Evolutionary conservation across 1,284 basidiomycete species (phyloP), one percentile per base, ranked within the genome.

Genomic region (Phellopilus nigrolimitatus): DNA sequence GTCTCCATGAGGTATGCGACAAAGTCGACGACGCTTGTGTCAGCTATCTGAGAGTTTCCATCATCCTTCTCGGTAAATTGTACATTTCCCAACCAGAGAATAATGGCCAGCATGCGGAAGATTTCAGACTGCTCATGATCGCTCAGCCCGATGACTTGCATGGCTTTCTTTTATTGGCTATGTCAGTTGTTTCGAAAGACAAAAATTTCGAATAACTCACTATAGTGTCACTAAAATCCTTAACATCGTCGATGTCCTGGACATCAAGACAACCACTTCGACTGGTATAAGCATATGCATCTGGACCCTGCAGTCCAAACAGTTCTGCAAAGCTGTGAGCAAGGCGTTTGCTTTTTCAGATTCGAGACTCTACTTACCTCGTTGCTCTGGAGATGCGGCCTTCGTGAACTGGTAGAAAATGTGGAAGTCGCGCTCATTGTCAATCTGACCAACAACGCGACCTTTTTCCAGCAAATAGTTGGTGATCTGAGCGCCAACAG

Each of bases 321-420:
- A 84, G 80, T 71, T 99, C 95, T 94, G 66, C 4, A 46, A 49
- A 19, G 37, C n/a, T 31, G 54, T 61, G 27, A 62, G 60, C 46
- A 33, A 7, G 41, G 13, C 15, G 15, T 13, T 12, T 37, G 21
- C 3, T 12, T 19, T 17, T 24, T 49, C 25, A 38, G n/a, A 47
- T 42, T 12, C 1, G 1, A 30, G 21, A 6, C 17, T 30, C 17
- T 30, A 61, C 73, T 22, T 48, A 90, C 91, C 90, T 68, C 93
- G 80, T 68, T 97, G 92, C 49, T 86, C 87, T 40, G 85, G 75
- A 4, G 88, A 84, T 3, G 97, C 97, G 4, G 87, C 94, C 68
- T 98, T 99, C 37, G 97, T 97, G 68, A 99, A 95, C 67, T 99
- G 97, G 69, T 99, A 99, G 74, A 99, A 99, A 58, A 99, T 97